These are phyloP conservation scores for Cantharellus cinnabarinus DNA, from an alignment of 768 basidiomycete species.

Conservation along the genomic window DNA sequence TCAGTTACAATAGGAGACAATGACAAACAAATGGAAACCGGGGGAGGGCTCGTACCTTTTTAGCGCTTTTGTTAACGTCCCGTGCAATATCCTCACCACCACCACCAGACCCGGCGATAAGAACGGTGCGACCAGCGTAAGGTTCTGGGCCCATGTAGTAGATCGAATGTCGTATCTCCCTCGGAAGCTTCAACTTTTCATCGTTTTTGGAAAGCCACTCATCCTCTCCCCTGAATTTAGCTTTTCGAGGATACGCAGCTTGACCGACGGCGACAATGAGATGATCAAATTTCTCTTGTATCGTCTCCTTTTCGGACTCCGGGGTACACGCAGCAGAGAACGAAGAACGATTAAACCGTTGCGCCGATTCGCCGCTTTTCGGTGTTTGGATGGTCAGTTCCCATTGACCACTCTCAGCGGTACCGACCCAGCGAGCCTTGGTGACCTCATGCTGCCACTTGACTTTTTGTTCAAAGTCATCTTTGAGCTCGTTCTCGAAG, in stretches of 20 bases:
- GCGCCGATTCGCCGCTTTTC: not conserved
- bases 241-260: conserved; percentile 30
- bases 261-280: conserved; percentile 36
- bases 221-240: conserved; percentile 27
- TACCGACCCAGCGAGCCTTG: conserved; percentile 26
- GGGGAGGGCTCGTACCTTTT: too few relatives aligned
- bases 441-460: conserved; percentile 25
- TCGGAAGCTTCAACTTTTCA: conserved; percentile 10
- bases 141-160: conserved; percentile 30
- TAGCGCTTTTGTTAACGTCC: too few relatives aligned
- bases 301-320: too few relatives aligned
- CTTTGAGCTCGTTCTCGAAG: conserved; percentile 10
- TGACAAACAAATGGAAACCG: too few relatives aligned
- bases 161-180: conserved; percentile 31
- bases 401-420: conserved; percentile 23
- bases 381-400: conserved; percentile 19
- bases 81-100: conserved; percentile 26
- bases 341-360: not conserved
- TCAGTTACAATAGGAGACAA: too few relatives aligned
- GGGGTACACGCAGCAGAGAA: too few relatives aligned
- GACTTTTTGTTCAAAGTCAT: conserved; percentile 11
- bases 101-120: conserved; percentile 29
- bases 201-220: conserved; percentile 24
- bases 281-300: conserved; percentile 23
- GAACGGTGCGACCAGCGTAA: conserved; percentile 24